phyloP scores from a whole-genome alignment of 306 rosid species.

The Prosopis cineraria region DNA sequence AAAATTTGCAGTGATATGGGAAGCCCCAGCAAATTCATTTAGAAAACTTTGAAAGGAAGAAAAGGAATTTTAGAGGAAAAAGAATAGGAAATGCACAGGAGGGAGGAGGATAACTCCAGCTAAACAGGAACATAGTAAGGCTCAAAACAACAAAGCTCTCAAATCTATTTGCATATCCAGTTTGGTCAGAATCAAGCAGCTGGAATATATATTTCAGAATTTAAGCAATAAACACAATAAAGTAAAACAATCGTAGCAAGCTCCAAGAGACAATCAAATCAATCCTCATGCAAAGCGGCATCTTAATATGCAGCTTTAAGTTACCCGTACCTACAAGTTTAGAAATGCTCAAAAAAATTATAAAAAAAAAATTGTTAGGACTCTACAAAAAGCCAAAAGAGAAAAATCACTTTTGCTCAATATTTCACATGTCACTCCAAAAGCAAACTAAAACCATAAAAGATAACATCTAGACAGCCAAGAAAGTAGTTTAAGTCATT shows the following conservation, averaged over 20 bases:
- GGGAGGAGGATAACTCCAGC: background rate
- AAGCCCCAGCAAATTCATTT: background rate
- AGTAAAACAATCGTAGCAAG: background rate
- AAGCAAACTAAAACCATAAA: constrained; percentile 9
- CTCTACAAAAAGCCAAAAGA: background rate
- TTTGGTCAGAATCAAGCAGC: background rate
- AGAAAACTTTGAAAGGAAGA: background rate
- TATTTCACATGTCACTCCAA: background rate
- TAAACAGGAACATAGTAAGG: background rate
- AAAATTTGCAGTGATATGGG: background rate
- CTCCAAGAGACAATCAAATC: background rate
- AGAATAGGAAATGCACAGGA: background rate
- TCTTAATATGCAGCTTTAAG: background rate
- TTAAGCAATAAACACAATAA: background rate
- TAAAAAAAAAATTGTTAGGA: constrained; percentile 5
- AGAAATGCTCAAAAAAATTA: background rate
- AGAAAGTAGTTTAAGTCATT: background rate
- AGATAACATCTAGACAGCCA: constrained; percentile 2
- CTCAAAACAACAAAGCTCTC: constrained; percentile 15
- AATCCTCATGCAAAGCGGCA: background rate
- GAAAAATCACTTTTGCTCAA: constrained; percentile 10
- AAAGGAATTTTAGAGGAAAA: background rate
- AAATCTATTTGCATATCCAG: constrained; percentile 8
- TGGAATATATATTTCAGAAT: background rate
- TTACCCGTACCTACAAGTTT: background rate